phyloP scores from a whole-genome alignment of 2,329 filamentous ascomycete species.

The Colletotrichum limetticola region DNA sequence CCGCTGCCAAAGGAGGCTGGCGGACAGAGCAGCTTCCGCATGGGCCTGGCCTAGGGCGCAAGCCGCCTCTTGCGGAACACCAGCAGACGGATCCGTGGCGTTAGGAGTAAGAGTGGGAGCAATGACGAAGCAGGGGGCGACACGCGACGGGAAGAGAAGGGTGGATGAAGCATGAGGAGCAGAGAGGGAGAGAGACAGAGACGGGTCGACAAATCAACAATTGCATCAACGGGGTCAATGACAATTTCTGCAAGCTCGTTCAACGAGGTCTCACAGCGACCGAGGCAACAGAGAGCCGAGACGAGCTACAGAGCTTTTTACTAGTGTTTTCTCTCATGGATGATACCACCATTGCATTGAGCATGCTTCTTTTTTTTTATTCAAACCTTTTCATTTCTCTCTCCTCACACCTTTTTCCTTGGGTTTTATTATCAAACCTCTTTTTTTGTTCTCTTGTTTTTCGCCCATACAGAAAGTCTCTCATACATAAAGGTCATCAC shows the following conservation, averaged over 20 bases:
- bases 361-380: constrained; percentile 43
- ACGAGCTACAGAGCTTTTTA: constrained; percentile 35
- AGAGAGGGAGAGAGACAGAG: background rate
- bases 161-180: constrained; percentile 10
- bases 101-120: background rate
- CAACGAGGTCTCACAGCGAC: constrained; percentile 31
- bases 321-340: constrained; percentile 45
- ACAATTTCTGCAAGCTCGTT: constrained; percentile 33
- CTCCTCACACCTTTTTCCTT: constrained; percentile 16
- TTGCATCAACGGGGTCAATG: constrained; percentile 34
- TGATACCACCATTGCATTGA: constrained; percentile 55
- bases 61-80: background rate
- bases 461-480: constrained; percentile 25
- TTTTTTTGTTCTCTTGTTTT: constrained; percentile 35
- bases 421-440: constrained; percentile 31
- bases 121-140: background rate
- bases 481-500: constrained; percentile 34
- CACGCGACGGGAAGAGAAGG: background rate
- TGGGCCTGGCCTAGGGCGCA: constrained; percentile 27
- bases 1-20: constrained; percentile 57
- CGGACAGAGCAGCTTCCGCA: constrained; percentile 30
- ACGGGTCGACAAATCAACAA: constrained; percentile 18
- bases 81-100: background rate
- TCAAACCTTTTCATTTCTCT: constrained; percentile 32
- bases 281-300: constrained; percentile 33